phyloP scores from a whole-genome alignment of 2,329 filamentous ascomycete species.

The Chalaropsis ovoidea region DNA sequence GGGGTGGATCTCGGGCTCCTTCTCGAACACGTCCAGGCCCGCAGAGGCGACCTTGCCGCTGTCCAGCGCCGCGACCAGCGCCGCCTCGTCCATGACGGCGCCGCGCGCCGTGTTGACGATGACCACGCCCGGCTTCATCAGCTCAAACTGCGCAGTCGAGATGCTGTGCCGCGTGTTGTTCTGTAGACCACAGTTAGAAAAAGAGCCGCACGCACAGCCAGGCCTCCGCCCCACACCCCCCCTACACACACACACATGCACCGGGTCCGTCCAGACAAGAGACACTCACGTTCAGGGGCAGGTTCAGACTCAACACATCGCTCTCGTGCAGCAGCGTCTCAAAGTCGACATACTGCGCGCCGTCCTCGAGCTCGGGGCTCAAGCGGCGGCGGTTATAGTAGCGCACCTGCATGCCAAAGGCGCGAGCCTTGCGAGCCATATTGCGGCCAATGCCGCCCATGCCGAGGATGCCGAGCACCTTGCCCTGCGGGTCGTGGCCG shows the following conservation, averaged over 20 bases:
- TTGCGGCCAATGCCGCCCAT: slow-evolving; percentile 81
- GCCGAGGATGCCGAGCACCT: slow-evolving; percentile 67
- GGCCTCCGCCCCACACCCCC: too few species aligned
- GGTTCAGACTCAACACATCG: slow-evolving; percentile 69
- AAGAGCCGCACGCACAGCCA: too few species aligned
- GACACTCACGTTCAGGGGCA: slow-evolving; percentile 64
- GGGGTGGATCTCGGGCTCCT: slow-evolving; percentile 67
- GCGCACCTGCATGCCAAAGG: slow-evolving; percentile 63
- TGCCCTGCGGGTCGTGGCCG: slow-evolving; percentile 70
- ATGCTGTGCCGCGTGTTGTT: slow-evolving; percentile 64
- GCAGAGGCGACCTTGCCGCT: slow-evolving; percentile 58
- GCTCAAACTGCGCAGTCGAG: slow-evolving; percentile 55
- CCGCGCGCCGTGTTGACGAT: slow-evolving; percentile 77
- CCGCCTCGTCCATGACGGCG: slow-evolving; percentile 70
- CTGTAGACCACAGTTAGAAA: slow-evolving; percentile 30
- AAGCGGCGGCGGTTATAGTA: slow-evolving; percentile 64
- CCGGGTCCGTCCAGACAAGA: slow-evolving; percentile 1
- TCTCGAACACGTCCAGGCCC: slow-evolving; percentile 73
- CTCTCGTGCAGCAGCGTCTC: slow-evolving; percentile 59
- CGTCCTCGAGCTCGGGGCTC: slow-evolving; percentile 44
- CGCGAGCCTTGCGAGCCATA: slow-evolving; percentile 61
- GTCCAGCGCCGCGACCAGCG: slow-evolving; percentile 62
- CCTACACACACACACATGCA: neutral
- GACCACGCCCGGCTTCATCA: slow-evolving; percentile 69
- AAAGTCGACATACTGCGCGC: slow-evolving; percentile 60